Conservation (phyloP, 345 rosid genomes). For the Syzygium jambos region DNA sequence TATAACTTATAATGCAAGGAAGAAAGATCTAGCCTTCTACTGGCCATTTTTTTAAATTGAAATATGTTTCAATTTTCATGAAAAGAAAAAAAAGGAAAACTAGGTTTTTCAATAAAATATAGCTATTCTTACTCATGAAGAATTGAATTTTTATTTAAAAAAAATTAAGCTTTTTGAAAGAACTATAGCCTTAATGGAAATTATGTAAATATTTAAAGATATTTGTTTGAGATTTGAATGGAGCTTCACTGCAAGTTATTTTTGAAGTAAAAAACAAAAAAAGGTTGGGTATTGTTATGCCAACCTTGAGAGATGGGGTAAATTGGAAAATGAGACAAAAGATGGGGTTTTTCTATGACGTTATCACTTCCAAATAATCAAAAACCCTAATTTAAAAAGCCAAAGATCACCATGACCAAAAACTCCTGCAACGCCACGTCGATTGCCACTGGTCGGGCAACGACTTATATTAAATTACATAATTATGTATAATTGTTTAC, state of each 20-base stretch:
- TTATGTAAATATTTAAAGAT: not conserved
- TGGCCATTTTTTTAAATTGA: accelerated
- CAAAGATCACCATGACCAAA: no score
- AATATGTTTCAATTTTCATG: not conserved
- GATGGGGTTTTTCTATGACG: not conserved
- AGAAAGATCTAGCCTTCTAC: not conserved
- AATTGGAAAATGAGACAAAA: not conserved
- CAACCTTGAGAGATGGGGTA: not conserved
- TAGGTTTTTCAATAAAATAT: not conserved
- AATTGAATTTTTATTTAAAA: not conserved
- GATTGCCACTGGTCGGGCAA: not conserved
- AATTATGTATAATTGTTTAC: not conserved
- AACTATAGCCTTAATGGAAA: not conserved
- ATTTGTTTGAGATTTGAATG: not conserved
- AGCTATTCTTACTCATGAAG: not conserved
- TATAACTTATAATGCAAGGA: not conserved
- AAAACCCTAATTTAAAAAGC: not conserved
- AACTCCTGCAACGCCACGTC: not conserved
- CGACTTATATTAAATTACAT: not conserved
- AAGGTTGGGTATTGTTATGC: not conserved
- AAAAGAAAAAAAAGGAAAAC: not conserved
- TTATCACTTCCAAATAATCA: not conserved
- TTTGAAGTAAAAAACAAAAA: not conserved
- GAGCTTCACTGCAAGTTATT: not conserved
- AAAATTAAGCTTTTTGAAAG: not conserved